Base-by-base conservation (phyloP, 495 filamentous ascomycete genomes). In the Cryomyces antarcticus region DNA sequence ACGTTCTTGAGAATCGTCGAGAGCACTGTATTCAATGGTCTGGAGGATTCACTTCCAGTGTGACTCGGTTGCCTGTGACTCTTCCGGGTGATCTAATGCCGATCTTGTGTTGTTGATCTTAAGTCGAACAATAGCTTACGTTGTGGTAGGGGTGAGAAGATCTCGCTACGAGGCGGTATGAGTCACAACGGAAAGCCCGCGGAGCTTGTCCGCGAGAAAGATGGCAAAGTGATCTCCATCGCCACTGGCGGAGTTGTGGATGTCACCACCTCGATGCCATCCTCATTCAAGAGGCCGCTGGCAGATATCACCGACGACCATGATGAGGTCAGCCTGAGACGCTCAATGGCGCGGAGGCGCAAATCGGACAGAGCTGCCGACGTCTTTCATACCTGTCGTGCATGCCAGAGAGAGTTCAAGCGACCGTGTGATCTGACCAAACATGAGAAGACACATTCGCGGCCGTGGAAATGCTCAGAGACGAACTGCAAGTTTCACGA, bases 361-460 rank as follows among this genome's bases (percentile, higher is more conserved):
- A 88, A 92, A 65, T 80, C 80, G 46, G 77, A 62, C 12, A 59
- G 54, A 43, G 58, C 60, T 28, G 54, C 56, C 34, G 57, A 55
- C 44, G 54, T 55, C 24, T 47, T 56, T 34, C 61, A 60, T 39
- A 31, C 41, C 13, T 66, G 63, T 52, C 44, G 49, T 17, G 45
- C 57, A 28, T 95, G 87, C 62, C 75, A 77, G 59, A 93, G 92
- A 62, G 74, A 84, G 52, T 95, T 93, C 70, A 87, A 87, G 60
- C 72, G 86, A 37, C 81, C 82, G 5, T 95, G 86, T 60, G 86
- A 93, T 57, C 64, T 94, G 42, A 89, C 75, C 41, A 97, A 97
- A 64, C 89, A 97, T 57, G 82, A 89, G 62, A 97, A 96, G 66
- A 96, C 89, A 2, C 89, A 97, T 56, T 80, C 82, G 7, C 79